These are phyloP conservation scores for Talaromyces sp. DNA, from an alignment of 2,329 filamentous ascomycete genomes.

Conservation along the genomic window DNA sequence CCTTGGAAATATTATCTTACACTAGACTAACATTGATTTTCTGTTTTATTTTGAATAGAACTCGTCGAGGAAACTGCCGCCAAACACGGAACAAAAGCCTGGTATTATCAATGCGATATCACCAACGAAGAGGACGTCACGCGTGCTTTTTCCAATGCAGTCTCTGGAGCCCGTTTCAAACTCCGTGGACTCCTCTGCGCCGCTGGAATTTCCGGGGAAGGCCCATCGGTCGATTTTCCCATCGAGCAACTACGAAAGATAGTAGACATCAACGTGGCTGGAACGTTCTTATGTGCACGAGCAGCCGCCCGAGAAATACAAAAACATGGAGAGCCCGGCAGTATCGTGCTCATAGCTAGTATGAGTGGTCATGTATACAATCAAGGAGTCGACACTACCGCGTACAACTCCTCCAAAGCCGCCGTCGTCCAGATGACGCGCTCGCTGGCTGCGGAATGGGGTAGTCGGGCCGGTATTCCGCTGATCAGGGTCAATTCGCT, in stretches of 20 bases:
- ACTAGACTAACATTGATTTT: not conserved
- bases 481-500: not conserved
- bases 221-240: not conserved
- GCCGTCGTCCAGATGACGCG: not conserved
- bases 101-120: not conserved
- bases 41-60: not conserved
- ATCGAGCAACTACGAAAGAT: not conserved
- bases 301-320: not conserved
- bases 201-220: not conserved
- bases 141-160: too few relatives aligned
- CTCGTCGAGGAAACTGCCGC: not conserved
- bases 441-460: not conserved
- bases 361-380: not conserved
- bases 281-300: not conserved
- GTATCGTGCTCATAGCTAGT: not conserved
- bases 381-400: not conserved
- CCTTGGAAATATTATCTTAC: not conserved
- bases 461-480: not conserved
- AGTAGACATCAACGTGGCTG: not conserved
- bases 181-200: not conserved
- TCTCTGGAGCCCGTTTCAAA: too few relatives aligned
- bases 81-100: not conserved
- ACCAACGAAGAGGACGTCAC: not conserved
- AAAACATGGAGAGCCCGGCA: not conserved
- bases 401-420: not conserved